phyloP scores from a whole-genome alignment of 495 filamentous ascomycete species.

The Neurospora hispaniola region DNA sequence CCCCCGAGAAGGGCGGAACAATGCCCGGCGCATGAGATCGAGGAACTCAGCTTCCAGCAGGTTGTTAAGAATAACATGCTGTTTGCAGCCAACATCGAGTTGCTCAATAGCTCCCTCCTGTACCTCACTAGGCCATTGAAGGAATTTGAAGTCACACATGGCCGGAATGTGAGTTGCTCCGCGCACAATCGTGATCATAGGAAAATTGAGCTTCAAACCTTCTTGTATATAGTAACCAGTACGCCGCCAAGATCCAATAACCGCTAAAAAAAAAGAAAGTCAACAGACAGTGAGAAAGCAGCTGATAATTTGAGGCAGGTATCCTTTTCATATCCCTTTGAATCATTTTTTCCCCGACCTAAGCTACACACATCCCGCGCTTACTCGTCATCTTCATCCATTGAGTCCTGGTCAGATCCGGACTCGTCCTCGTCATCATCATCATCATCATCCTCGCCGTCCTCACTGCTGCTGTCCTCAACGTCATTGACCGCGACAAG shows the following conservation, averaged over 20 bases:
- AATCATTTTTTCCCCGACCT: background rate
- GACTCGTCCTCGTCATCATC: conserved; percentile 42
- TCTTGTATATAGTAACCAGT: background rate
- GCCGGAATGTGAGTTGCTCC: background rate
- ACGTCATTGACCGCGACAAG: conserved; percentile 59
- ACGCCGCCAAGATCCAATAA: background rate
- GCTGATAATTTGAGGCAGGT: background rate
- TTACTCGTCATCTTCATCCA: conserved; percentile 65
- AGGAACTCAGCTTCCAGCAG: background rate
- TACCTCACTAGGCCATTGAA: background rate
- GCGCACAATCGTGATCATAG: background rate
- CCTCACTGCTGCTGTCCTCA: conserved; percentile 45
- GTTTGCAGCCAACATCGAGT: background rate
- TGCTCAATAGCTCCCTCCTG: background rate
- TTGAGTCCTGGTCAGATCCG: conserved; percentile 78
- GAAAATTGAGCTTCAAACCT: background rate
- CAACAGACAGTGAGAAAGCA: background rate
- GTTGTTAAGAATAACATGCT: background rate
- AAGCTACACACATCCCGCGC: background rate
- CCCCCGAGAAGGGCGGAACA: background rate
- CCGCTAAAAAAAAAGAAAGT: background rate
- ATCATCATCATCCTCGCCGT: conserved; percentile 50
- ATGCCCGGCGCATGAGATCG: background rate
- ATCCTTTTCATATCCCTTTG: background rate
- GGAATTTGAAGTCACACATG: background rate